Percentiles rank a stretch among this genome's conserved stretches.
These are phyloP conservation scores for Paecilomyces formosus DNA, from an alignment of 2,329 filamentous ascomycete genomes.

Conservation along the genomic window DNA sequence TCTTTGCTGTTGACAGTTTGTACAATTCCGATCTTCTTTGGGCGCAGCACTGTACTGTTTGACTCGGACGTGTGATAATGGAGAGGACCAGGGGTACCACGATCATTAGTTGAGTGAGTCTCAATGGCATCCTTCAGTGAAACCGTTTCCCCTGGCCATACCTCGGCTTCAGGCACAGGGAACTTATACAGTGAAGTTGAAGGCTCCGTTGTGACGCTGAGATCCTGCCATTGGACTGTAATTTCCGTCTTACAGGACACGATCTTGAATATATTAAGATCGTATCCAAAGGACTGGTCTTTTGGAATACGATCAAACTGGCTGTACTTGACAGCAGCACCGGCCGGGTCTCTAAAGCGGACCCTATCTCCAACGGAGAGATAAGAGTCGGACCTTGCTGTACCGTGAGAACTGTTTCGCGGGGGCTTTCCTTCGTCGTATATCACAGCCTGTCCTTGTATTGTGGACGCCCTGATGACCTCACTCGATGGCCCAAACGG, in stretches of 20 bases:
- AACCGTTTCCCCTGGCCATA: conserved; percentile 52
- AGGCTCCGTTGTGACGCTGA: conserved; percentile 40
- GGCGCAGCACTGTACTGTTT: conserved; percentile 20
- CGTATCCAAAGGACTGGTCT: conserved; percentile 46
- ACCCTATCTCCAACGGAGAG: conserved; percentile 43
- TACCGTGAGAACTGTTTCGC: neutral
- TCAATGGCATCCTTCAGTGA: conserved; percentile 37
- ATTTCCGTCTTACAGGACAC: conserved; percentile 42
- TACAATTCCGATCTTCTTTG: conserved; percentile 48
- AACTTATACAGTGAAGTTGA: conserved; percentile 33
- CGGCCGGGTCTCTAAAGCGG: conserved; percentile 47
- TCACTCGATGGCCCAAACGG: conserved; percentile 3
- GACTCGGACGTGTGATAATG: conserved; percentile 1
- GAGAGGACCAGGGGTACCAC: conserved; percentile 1
- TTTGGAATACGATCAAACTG: conserved; percentile 38
- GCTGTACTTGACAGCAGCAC: conserved; percentile 47
- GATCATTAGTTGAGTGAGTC: conserved; percentile 4
- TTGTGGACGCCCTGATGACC: conserved; percentile 12
- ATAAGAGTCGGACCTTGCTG: conserved; percentile 18
- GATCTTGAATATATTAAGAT: conserved; percentile 52
- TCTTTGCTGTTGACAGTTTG: conserved; percentile 50
- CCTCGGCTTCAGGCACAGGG: conserved; percentile 40
- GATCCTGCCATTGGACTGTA: conserved; percentile 54
- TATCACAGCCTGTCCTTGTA: conserved; percentile 10
- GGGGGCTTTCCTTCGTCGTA: conserved; percentile 18